These are phyloP conservation scores for Populus hybrid DNA, from an alignment of 441 rosid species.

Conservation along the genomic window DNA sequence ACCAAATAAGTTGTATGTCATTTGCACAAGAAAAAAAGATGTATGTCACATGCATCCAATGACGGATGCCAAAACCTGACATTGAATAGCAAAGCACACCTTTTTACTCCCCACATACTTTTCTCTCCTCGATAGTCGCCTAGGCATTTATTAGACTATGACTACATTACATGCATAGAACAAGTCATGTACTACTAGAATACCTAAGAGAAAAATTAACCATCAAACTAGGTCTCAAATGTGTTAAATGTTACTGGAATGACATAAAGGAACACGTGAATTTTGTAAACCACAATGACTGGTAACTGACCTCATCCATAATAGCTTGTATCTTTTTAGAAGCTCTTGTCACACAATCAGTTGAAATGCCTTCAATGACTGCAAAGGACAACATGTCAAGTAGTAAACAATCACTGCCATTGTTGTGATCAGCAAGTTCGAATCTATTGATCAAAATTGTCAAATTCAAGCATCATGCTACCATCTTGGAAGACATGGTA, in stretches of 20 bases:
- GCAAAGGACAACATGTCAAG: slow-evolving; percentile 22
- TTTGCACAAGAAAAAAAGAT: background rate
- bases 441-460: background rate
- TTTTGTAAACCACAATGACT: background rate
- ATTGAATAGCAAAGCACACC: too few relatives aligned
- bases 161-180: background rate
- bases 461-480: background rate
- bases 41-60: background rate
- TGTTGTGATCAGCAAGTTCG: too few relatives aligned
- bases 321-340: slow-evolving; percentile 54
- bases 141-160: background rate
- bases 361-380: slow-evolving; percentile 76
- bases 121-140: background rate
- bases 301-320: slow-evolving; percentile 59
- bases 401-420: too few relatives aligned
- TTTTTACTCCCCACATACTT: background rate
- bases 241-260: background rate
- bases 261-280: background rate
- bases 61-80: too few relatives aligned
- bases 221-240: slow-evolving; percentile 4
- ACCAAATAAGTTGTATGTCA: background rate
- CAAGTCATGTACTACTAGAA: background rate
- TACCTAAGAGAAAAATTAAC: background rate
- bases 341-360: slow-evolving; percentile 56
- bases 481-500: background rate